Evolutionary conservation across 306 rosid genomes (phyloP), one percentile per base, ranked within the genome.

Genomic region (Sindora glabra): DNA sequence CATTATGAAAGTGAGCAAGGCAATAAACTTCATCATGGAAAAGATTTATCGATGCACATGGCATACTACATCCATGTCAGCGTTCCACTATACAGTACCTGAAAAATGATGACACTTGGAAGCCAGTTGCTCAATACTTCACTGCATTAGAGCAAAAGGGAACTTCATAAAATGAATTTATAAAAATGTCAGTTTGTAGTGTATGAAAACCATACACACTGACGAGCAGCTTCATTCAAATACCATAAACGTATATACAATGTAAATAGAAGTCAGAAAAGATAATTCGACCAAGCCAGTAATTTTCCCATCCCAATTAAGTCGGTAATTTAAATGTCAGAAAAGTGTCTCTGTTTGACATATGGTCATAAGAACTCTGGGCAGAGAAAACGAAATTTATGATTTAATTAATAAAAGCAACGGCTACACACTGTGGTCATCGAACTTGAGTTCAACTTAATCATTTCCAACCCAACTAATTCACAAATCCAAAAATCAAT

Each of bases 91-190:
- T n/a, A 29, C 13, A 59, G 15, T 75, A 91, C 98, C 95, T 91
- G 98, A 61, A 83, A 84, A 68, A 81, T 74, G 64, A 91, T 77
- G 46, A 69, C 83, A 57, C 68, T 64, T 5, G 96, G 96, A 81
- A 91, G 92, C 69, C 77, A 49, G 13, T 83, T 79, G 66, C 62
- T 74, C 16, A 91, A 69, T 36, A 91, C 95, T 77, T 88, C 82
- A 71, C 96, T 91, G 92, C 85, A 76, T 48, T 77, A 51, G 10
- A 44, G 48, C 48, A 48, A 52, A 42, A 74, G 14, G 42, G 10
- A 61, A 36, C 10, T 39, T 44, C 34, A 41, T 15, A 23, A 40
- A 47, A 37, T 62, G 34, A 51, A 40, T 18, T 19, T 23, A 17
- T n/a, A 1, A 38, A 46, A 29, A 51, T 17, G 12, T 24, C 26